Evolutionary conservation across 1,284 basidiomycete genomes (phyloP).

Genomic region (Dichomitus squalens): DNA sequence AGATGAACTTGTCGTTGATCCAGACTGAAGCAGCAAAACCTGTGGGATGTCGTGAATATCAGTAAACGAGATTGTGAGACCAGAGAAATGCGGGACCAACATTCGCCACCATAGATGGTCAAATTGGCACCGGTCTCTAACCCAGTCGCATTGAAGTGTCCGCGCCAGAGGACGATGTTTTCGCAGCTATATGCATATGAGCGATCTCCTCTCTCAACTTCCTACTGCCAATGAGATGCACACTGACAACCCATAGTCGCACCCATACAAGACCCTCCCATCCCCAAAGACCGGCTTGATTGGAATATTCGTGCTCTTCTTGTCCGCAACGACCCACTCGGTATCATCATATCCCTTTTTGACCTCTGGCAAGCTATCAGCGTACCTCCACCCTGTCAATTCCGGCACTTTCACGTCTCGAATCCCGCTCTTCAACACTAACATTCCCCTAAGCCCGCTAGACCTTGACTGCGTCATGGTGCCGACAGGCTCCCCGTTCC

Average conservation of each 20-base stretch:
- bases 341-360: slow-evolving; percentile 56
- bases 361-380: slow-evolving; percentile 74
- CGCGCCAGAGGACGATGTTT: slow-evolving; percentile 78
- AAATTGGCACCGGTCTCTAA: slow-evolving; percentile 66
- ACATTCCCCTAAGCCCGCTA: slow-evolving; percentile 26
- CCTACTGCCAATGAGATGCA: not conserved
- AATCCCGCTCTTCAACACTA: slow-evolving; percentile 22
- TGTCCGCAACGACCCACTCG: slow-evolving; percentile 66
- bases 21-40: slow-evolving; percentile 81
- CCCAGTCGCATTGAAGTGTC: slow-evolving; percentile 69
- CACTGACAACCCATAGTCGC: slow-evolving; percentile 79
- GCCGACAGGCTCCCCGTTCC: slow-evolving; percentile 65
- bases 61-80: not conserved
- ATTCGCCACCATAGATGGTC: slow-evolving; percentile 78
- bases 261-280: slow-evolving; percentile 73
- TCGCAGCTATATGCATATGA: slow-evolving; percentile 58
- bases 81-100: slow-evolving; percentile 37
- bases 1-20: slow-evolving; percentile 74
- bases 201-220: not conserved
- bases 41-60: slow-evolving; percentile 24
- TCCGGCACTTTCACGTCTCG: slow-evolving; percentile 34
- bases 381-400: slow-evolving; percentile 67
- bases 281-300: slow-evolving; percentile 71
- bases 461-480: slow-evolving; percentile 18
- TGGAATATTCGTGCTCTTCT: slow-evolving; percentile 73